Evolutionary conservation across 768 basidiomycete species (phyloP).

Genomic region (Scleroderma bovista): DNA sequence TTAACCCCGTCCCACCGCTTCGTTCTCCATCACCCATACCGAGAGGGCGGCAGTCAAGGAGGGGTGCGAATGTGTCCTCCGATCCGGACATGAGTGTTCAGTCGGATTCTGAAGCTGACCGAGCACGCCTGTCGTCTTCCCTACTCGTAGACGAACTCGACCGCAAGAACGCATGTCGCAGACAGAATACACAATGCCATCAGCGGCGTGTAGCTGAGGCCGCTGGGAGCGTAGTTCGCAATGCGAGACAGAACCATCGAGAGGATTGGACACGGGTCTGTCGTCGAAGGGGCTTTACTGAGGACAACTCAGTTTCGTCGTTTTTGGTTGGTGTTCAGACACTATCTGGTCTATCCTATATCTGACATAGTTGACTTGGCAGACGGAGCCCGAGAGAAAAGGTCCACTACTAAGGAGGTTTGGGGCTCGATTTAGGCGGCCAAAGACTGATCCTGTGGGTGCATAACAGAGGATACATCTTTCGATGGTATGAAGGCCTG

Average conservation of each 20-base stretch:
- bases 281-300: neutral
- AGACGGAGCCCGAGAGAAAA: no score
- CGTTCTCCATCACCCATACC: neutral
- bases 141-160: neutral
- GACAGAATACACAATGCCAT: neutral
- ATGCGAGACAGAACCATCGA: neutral
- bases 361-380: neutral
- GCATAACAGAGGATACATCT: neutral
- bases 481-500: no score
- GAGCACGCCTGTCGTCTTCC: neutral
- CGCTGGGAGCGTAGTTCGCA: neutral
- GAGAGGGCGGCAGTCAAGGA: no score
- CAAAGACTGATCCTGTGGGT: neutral
- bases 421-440: neutral
- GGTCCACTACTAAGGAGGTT: no score
- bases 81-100: neutral
- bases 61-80: neutral
- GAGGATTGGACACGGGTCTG: neutral
- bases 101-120: neutral
- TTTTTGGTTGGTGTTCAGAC: neutral
- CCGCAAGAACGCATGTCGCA: neutral
- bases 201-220: neutral
- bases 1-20: neutral
- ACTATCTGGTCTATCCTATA: no score
- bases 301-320: neutral